Evolutionary conservation across 805 yeast species (phyloP), one percentile per base, ranked within the genome.

Genomic region (Candida vartiovaarae): DNA sequence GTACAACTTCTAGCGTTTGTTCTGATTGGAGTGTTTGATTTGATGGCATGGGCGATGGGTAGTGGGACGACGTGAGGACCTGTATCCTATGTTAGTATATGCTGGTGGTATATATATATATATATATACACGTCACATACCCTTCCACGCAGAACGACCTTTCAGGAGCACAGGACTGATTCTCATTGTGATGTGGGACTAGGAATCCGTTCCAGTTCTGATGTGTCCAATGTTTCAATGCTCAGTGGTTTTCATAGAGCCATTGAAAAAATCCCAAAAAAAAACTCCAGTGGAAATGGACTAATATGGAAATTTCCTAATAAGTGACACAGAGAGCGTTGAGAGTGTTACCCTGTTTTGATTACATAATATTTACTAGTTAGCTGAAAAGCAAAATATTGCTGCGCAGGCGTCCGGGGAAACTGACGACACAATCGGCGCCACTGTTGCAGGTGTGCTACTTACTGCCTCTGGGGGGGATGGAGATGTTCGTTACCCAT

Each of bases 1-100:
- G 98, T 93, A 60, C 98, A 93, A 32, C 91, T 71, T 62, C 99
- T 78, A 36, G 97, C 96, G 56, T 89, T 87, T n/a, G 99, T 93
- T 67, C 96, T 76, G 48, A 93, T 86, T 4, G 98, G 95, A 2
- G 86, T 75, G 20, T 85, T 85, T 42, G 81, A 81, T 51, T 79
- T 78, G 47, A 81, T 67, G 30, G 98, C 97, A 53, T 87, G 82
- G 33, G 83, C 82, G 35, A 93, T 75, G n/a, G 98, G 98, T 32
- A 93, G 74, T 4, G 98, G 96, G 24, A 91, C 98, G 48, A 93
- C 83, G 56, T 82, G 84, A 3, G 99, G 99, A 31, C 97, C 88
- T 68, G 10, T 26, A 28, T 25, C 23, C 4, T 7, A 7, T 27
- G 47, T 39, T 39, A 38, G 40, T 8, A 41, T 25, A 26, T 41